Evolutionary conservation across 352 stramenopile genomes (phyloP).

Genomic region (Globisporangium mamillatum): DNA sequence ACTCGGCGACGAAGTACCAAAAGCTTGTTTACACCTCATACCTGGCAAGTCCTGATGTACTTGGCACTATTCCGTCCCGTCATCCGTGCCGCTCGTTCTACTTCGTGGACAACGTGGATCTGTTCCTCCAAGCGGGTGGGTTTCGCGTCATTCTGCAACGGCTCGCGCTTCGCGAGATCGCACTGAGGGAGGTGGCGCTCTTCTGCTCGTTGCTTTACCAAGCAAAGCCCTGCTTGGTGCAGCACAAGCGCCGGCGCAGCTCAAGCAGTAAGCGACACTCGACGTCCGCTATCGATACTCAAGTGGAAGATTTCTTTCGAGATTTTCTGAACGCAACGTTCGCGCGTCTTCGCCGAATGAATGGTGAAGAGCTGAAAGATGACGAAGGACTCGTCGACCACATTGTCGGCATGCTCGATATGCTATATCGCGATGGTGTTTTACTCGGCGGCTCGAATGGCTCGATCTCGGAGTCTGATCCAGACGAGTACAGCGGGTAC

Average conservation of each 20-base stretch:
- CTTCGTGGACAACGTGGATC: conserved; percentile 81
- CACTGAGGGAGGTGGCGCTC: conserved; percentile 59
- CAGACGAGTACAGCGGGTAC: conserved; percentile 16
- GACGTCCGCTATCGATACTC: conserved; percentile 21
- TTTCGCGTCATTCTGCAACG: conserved; percentile 73
- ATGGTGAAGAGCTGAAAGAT: conserved; percentile 71
- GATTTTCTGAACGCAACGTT: conserved; percentile 77
- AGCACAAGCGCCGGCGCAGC: conserved; percentile 55
- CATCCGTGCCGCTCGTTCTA: conserved; percentile 79
- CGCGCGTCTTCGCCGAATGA: conserved; percentile 63
- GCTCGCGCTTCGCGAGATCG: conserved; percentile 37
- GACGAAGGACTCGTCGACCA: conserved; percentile 78
- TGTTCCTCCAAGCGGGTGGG: conserved; percentile 81
- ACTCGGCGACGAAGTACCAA: conserved; percentile 54
- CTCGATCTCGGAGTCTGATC: conserved; percentile 13
- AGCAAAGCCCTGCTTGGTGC: conserved; percentile 69
- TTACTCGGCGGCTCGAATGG: conserved; percentile 37
- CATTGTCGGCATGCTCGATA: conserved; percentile 62
- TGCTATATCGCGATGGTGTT: conserved; percentile 63
- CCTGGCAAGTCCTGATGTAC: conserved; percentile 51
- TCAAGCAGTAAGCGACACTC: conserved; percentile 27
- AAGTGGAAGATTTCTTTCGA: conserved; percentile 77
- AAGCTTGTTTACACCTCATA: conserved; percentile 77
- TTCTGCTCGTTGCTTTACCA: conserved; percentile 67
- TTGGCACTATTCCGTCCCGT: conserved; percentile 51